These are phyloP conservation scores for Gnaphalium uliginosum DNA, from an alignment of 129 eudicot species.

Conservation along the genomic window DNA sequence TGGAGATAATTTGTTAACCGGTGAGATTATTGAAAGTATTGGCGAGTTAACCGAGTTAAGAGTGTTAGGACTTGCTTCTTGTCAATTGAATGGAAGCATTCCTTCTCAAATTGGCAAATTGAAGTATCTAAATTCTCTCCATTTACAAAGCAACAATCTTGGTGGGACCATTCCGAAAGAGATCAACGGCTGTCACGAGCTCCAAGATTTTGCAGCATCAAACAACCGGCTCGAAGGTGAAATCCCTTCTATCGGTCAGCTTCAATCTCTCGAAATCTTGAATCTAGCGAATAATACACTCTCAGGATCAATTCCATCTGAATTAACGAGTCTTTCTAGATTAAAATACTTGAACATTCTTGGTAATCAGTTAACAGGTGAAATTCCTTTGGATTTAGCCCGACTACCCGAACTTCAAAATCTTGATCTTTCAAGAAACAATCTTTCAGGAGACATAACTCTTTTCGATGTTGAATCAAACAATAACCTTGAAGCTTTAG, in stretches of 20 bases:
- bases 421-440: constrained; percentile 80
- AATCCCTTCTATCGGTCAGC: constrained; percentile 66
- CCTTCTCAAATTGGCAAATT: constrained; percentile 72
- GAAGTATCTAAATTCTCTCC: constrained; percentile 61
- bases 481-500: constrained; percentile 57
- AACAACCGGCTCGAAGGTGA: constrained; percentile 76
- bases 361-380: constrained; percentile 70
- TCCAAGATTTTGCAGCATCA: constrained; percentile 76
- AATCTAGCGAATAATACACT: constrained; percentile 81
- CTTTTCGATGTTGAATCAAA: constrained; percentile 40
- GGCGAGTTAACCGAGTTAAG: constrained; percentile 69
- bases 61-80: constrained; percentile 66
- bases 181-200: constrained; percentile 59
- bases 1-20: constrained; percentile 69
- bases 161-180: constrained; percentile 63
- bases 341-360: constrained; percentile 71
- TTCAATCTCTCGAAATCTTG: constrained; percentile 59
- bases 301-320: constrained; percentile 65
- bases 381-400: constrained; percentile 61
- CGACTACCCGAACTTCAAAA: constrained; percentile 43
- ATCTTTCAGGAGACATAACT: constrained; percentile 61
- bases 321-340: constrained; percentile 42
- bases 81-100: constrained; percentile 78
- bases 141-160: constrained; percentile 66
- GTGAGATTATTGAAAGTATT: constrained; percentile 45